phyloP scores from a whole-genome alignment of 2,329 filamentous ascomycete species.

The Ceratocystis colombiana region DNA sequence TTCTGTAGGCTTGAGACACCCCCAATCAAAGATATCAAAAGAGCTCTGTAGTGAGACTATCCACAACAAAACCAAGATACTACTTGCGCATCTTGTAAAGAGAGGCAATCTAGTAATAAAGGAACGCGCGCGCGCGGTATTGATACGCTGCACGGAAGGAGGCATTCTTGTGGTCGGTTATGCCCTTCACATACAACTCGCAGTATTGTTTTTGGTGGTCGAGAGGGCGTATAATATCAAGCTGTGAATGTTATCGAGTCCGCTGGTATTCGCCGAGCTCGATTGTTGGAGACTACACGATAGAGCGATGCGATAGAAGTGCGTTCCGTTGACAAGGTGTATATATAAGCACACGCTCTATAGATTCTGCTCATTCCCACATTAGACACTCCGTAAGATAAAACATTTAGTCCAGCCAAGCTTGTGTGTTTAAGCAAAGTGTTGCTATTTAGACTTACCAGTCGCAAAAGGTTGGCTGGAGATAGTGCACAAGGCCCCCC shows the following conservation, averaged over 20 bases:
- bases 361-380: too few species aligned
- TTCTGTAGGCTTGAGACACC: conserved; percentile 70
- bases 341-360: too few species aligned
- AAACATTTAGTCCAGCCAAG: too few species aligned
- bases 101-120: conserved; percentile 80
- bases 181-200: neutral
- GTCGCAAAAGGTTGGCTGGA: neutral
- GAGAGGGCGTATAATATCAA: too few species aligned
- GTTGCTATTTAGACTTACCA: neutral
- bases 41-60: conserved; percentile 56
- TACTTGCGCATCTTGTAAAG: conserved; percentile 53
- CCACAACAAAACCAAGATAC: conserved; percentile 61
- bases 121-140: conserved; percentile 55
- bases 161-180: conserved; percentile 11
- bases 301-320: too few species aligned
- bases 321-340: too few species aligned
- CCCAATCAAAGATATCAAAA: conserved; percentile 68
- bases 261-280: too few species aligned
- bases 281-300: too few species aligned
- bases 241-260: too few species aligned
- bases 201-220: too few species aligned
- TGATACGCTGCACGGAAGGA: conserved; percentile 38
- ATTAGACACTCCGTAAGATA: too few species aligned
- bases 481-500: neutral
- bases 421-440: neutral